phyloP scores from a whole-genome alignment of 78 protist genomes.

The Dictyostelium purpureum region DNA sequence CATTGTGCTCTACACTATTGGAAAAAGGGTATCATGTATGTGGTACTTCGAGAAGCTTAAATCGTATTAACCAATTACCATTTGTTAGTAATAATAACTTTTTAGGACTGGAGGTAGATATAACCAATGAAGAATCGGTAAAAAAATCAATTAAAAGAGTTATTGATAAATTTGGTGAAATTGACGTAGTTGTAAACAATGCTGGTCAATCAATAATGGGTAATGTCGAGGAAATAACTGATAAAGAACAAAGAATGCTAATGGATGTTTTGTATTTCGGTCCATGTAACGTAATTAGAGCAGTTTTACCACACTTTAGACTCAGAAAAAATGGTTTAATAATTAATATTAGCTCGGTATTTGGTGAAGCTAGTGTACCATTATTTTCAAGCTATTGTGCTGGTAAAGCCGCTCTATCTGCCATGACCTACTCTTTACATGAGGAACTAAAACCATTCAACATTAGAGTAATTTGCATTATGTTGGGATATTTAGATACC shows the following conservation, averaged over 20 bases:
- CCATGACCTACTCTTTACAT: not conserved
- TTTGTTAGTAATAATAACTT: not conserved
- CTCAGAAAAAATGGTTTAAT: not conserved
- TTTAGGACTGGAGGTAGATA: not conserved
- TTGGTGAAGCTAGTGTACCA: not conserved
- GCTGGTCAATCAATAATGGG: slow-evolving; percentile 39
- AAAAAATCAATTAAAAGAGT: not conserved
- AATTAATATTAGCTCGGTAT: not conserved
- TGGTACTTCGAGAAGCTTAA: not conserved
- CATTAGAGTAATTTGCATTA: not conserved
- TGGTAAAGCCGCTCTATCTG: not conserved
- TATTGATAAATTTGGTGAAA: not conserved
- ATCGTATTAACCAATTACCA: not conserved
- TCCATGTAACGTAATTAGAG: not conserved
- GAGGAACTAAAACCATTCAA: not conserved
- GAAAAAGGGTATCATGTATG: not conserved
- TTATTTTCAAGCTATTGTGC: not conserved
- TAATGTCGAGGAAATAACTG: slow-evolving; percentile 6
- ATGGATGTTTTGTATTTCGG: slow-evolving; percentile 42
- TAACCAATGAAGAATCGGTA: not conserved
- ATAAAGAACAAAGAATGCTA: not conserved
- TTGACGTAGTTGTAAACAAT: slow-evolving; percentile 17
- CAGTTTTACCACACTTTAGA: slow-evolving; percentile 24
- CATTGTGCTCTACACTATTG: not conserved
- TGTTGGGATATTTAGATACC: not conserved